Percentiles rank a stretch among this genome's conserved stretches.
Conservation (phyloP, 129 eudicot species). For the Chrysanthemum seticuspe region DNA sequence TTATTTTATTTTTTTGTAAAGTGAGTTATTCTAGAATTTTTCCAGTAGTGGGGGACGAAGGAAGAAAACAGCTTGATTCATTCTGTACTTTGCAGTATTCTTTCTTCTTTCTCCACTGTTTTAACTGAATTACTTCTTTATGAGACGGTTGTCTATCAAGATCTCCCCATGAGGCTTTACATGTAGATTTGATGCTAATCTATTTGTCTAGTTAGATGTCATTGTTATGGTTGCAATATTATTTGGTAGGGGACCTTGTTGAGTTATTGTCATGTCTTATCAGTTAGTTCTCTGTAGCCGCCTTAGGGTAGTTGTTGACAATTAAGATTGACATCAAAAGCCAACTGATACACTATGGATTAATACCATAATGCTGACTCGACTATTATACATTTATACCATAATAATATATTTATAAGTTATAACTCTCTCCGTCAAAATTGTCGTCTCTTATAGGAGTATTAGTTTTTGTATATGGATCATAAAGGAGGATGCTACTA, state of each 20-base stretch:
- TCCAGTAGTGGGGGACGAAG: not conserved
- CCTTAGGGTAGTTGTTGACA: not conserved
- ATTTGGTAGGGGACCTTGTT: not conserved
- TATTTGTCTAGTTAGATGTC: not conserved
- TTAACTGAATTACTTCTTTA: conserved; percentile 3
- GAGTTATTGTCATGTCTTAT: not conserved
- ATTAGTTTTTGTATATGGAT: too few species aligned
- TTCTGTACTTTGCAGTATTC: not conserved
- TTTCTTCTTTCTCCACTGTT: not conserved
- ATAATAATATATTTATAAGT: too few species aligned
- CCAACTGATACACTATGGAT: not conserved
- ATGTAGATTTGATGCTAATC: not conserved
- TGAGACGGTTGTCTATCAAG: conserved; percentile 1
- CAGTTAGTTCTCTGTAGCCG: too few species aligned
- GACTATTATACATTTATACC: too few species aligned
- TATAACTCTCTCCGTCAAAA: too few species aligned
- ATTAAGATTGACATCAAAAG: not conserved
- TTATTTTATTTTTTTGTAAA: conserved; percentile 17
- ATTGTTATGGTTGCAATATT: not conserved
- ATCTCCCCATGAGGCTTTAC: not conserved
- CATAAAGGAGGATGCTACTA: too few species aligned
- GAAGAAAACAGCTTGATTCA: not conserved
- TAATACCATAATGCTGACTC: too few species aligned
- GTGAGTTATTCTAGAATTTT: not conserved
- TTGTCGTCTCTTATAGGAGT: too few species aligned